Conservation (phyloP, 2,329 filamentous ascomycete species). For the Fusarium denticulatum region DNA sequence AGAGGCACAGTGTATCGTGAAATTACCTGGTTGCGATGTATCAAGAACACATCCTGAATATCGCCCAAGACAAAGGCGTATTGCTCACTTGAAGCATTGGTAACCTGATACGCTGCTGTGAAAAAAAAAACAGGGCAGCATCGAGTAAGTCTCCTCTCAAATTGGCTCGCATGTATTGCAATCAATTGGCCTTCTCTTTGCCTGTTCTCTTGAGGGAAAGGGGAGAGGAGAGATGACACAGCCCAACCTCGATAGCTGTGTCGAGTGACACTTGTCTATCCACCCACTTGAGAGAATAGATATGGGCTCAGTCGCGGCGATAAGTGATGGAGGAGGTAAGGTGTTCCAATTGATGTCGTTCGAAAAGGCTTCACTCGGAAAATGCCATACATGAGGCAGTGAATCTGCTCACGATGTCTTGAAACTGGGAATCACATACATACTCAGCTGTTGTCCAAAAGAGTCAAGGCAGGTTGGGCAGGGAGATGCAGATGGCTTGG, state of each 20-base stretch:
- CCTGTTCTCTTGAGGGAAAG: not conserved
- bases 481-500: no score
- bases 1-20: no score
- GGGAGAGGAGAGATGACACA: not conserved
- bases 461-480: no score
- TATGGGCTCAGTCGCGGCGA: not conserved
- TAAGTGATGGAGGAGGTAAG: not conserved
- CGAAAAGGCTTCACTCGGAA: not conserved
- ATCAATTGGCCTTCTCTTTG: not conserved
- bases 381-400: not conserved
- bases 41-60: not conserved
- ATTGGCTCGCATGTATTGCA: not conserved
- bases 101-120: not conserved
- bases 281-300: no score
- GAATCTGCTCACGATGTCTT: not conserved
- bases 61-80: not conserved
- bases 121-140: not conserved
- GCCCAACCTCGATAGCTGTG: not conserved
- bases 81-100: fast-evolving
- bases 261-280: not conserved
- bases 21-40: not conserved
- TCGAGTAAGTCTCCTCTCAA: not conserved
- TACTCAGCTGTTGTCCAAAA: no score
- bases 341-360: no score
- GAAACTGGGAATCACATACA: not conserved